Evolutionary conservation across 768 basidiomycete species (phyloP), one percentile per base, ranked within the genome.

Genomic region (Mycena olivaceomarginata): DNA sequence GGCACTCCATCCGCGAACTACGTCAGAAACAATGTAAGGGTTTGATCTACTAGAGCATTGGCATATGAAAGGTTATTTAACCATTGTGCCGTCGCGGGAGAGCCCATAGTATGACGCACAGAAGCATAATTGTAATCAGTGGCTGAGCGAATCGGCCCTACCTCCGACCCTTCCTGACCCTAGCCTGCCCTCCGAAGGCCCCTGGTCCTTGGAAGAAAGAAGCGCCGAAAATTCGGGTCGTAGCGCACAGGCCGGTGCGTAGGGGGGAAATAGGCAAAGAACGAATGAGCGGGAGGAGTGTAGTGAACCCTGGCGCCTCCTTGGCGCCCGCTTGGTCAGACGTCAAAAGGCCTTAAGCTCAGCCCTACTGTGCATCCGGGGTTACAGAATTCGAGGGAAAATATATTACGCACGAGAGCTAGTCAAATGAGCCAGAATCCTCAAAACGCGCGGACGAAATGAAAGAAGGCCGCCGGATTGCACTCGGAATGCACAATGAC

Each of bases 41-140:
- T 48, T n/a, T 56, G 66, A 74, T 66, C 53, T 66, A 73, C 72
- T 59, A 45, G 71, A 56, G 37, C 51, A 40, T 72, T 66, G 41
- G 31, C 31, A 67, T 48, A 74, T 74, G 67, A 74, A 74, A 74
- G 73, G 45, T 62, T 48, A 62, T 48, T 74, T 62, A 67, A 51
- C 43, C 43, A 37, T 67, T 40, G 41, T 67, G 45, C 65, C 65
- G 66, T 74, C 73, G 73, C 73, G 67, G 67, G 73, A 69, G 73
- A 56, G 59, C 18, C 46, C 45, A 31, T 53, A 20, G n/a, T 22
- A 31, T 72, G 64, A 67, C 65, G 53, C 53, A 66, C 43, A 67
- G 51, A 68, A 74, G 67, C 48, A 31, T 67, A 68, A 63, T 41
- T n/a, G 57, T 39, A 37, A 51, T 59, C 56, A 45, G 43, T 40